Conservation (phyloP, 2,329 filamentous ascomycete species). For the Xylariaceae sp. region DNA sequence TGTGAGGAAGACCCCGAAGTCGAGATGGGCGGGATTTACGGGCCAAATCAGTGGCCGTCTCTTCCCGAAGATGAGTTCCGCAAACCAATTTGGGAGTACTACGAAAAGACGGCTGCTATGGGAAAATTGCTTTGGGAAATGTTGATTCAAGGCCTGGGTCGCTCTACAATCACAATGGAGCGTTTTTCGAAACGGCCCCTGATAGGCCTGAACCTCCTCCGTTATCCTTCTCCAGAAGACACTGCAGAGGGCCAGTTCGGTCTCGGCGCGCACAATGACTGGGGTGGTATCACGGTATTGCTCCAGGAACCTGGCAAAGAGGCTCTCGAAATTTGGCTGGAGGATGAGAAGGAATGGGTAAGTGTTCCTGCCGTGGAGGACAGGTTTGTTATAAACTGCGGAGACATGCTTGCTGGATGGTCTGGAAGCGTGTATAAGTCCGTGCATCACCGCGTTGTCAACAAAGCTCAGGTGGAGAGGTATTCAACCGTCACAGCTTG, state of each 20-base stretch:
- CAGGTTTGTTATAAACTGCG: conserved; percentile 33
- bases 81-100: conserved; percentile 34
- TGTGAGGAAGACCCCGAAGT: conserved; percentile 33
- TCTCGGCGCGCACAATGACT: conserved; percentile 35
- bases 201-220: conserved; percentile 33
- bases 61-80: conserved; percentile 40
- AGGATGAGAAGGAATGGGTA: conserved; percentile 27
- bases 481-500: conserved; percentile 29
- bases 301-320: conserved; percentile 35
- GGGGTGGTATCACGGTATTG: conserved; percentile 35
- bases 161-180: conserved; percentile 26
- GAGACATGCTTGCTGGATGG: conserved; percentile 32
- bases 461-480: conserved; percentile 21
- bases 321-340: conserved; percentile 35
- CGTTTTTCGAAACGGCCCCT: conserved; percentile 30
- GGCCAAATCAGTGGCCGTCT: conserved; percentile 43
- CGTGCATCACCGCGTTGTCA: conserved; percentile 24
- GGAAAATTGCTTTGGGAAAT: conserved; percentile 36
- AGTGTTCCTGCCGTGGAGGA: conserved; percentile 29
- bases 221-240: conserved; percentile 19
- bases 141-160: conserved; percentile 35
- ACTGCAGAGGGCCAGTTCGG: conserved; percentile 25
- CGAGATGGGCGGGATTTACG: conserved; percentile 33
- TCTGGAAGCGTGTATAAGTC: conserved; percentile 27
- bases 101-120: conserved; percentile 31